phyloP scores from a whole-genome alignment of 768 basidiomycete species.

The Suillus variegatus region DNA sequence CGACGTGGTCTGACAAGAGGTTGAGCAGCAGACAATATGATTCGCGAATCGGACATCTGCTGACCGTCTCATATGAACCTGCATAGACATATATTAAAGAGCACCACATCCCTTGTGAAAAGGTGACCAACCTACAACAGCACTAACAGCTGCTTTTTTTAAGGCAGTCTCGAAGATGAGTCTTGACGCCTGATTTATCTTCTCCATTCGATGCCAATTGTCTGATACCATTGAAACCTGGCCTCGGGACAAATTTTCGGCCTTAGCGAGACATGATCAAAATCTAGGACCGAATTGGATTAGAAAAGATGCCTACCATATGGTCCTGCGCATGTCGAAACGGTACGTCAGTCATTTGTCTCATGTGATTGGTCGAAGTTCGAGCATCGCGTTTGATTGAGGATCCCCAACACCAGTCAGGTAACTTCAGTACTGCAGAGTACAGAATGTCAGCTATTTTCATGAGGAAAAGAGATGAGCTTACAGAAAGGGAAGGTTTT shows the following conservation, averaged over 20 bases:
- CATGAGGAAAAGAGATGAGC: too few species aligned
- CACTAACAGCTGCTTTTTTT: constrained; percentile 12
- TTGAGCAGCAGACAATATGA: neutral
- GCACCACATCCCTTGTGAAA: neutral
- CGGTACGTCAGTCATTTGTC: constrained; percentile 2
- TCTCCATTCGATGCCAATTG: constrained; percentile 16
- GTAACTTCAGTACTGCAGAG: constrained; percentile 10
- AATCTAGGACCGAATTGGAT: too few species aligned
- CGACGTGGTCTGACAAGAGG: neutral
- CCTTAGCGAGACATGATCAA: neutral
- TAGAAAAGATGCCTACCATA: constrained; percentile 6
- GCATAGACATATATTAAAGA: neutral
- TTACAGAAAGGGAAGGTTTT: constrained; percentile 2
- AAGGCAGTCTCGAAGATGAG: constrained; percentile 9
- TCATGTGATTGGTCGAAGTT: neutral
- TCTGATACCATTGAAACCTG: constrained; percentile 14
- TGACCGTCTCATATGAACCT: constrained; percentile 24
- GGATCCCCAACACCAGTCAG: constrained; percentile 14
- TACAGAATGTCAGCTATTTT: neutral
- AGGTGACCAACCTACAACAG: constrained; percentile 15
- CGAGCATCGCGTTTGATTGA: constrained; percentile 10
- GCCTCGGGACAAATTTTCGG: neutral
- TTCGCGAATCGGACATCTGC: constrained; percentile 3
- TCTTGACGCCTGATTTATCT: constrained; percentile 4
- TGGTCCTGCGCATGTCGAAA: constrained; percentile 11